Evolutionary conservation across 2,329 filamentous ascomycete genomes (phyloP), one percentile per base, ranked within the genome.

Genomic region (Penicillium sp.): DNA sequence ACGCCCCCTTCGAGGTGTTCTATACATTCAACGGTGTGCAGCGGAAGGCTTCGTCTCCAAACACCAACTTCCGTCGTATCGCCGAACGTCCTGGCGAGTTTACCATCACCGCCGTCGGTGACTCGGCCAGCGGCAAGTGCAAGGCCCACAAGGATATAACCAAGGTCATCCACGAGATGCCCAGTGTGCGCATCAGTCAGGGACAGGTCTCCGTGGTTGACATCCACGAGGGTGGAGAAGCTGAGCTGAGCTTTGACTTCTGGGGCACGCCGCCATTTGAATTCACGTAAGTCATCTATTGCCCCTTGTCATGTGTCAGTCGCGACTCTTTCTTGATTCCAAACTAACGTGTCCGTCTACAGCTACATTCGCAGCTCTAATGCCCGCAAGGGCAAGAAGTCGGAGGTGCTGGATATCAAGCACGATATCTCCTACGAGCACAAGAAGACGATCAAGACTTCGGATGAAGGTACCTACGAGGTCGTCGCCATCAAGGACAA

Each of bases 401-500:
- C 89, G 39, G 83, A 88, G 68, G 85, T 99, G 36, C 82, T 99
- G 18, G 96, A 99, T 79, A 97, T 96, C 64, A 87, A 91, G 67
- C 92, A 95, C 66, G 93, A 97, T 68, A 83, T 90, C 18, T 94
- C 90, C 50, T 86, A 93, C 62, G 91, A 96, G 69, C 85, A 91
- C 74, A 88, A 81, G 70, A 93, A 96, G 83, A 86, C 87, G 27
- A 85, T 98, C 68, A 88, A 88, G 68, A 92, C 93, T 27, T 92
- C 89, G 67, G 91, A 96, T 72, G 95, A 98, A 81, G 95, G 95
- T 51, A 96, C 92, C 66, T 99, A 99, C 73, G 95, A 99, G 79
- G 94, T 99, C 18, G 91, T 98, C 33, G 89, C 91, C 11, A 96
- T 99, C 77, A 96, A 96, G 81, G 95, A 99, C 77, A 87, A 87